A percentile compares a stretch with the other conserved stretches of the same genome.
Conservation (phyloP, 306 rosid species). For the Pterocarpus macrocarpus region DNA sequence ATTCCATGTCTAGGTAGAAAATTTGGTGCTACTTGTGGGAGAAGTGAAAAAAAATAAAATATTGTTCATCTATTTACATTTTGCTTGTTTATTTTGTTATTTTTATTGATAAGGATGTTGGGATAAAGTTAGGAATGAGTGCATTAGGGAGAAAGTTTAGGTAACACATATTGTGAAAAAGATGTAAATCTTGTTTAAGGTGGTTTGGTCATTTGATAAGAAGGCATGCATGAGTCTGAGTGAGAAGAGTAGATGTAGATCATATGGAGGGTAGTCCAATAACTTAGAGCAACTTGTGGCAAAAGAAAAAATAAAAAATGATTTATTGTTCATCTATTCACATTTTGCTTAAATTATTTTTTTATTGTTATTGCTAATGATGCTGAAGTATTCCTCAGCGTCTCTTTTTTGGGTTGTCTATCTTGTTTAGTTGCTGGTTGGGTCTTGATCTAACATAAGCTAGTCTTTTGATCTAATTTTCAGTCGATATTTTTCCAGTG, state of each 20-base stretch:
- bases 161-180: too few species aligned
- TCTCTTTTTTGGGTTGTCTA: background rate
- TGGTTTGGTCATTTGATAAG: too few species aligned
- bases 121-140: too few species aligned
- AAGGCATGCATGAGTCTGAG: too few species aligned
- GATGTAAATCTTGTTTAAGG: too few species aligned
- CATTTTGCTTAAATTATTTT: background rate
- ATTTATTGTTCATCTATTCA: background rate
- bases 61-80: too few species aligned
- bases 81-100: background rate
- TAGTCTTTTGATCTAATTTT: conserved; percentile 28
- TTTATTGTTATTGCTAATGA: background rate
- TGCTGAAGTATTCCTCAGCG: background rate
- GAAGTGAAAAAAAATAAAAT: too few species aligned
- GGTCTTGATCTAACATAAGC: background rate
- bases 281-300: background rate
- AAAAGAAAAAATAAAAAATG: too few species aligned
- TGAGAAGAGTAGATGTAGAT: too few species aligned
- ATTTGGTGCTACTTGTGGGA: background rate
- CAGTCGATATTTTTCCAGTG: conserved; percentile 90
- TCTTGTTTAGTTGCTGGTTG: background rate
- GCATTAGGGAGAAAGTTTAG: too few species aligned
- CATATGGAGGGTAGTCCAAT: too few species aligned
- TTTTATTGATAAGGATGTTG: background rate
- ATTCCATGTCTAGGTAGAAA: background rate